Conservation (phyloP, 352 stramenopile species). For the Phytopythium chamaehyphon region DNA sequence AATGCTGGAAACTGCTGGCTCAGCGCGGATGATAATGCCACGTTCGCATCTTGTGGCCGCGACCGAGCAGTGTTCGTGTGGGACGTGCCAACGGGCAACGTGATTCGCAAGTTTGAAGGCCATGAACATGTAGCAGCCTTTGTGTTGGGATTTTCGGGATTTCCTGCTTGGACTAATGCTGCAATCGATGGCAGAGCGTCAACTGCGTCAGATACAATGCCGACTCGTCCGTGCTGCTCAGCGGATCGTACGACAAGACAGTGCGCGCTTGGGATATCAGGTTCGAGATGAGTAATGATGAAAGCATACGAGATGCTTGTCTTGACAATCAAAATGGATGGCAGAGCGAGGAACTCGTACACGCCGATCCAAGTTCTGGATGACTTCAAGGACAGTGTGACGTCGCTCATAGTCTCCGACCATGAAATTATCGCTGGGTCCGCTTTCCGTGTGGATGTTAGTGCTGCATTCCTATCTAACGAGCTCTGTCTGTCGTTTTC, state of each 20-base stretch:
- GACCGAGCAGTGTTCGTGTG: constrained; percentile 87
- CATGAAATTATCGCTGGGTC: constrained; percentile 82
- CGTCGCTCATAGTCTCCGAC: constrained; percentile 65
- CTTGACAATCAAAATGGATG: not conserved
- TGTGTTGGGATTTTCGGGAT: not conserved
- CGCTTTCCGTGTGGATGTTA: not conserved
- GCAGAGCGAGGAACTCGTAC: constrained; percentile 66
- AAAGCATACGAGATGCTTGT: not conserved
- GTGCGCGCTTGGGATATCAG: constrained; percentile 74
- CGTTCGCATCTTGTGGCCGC: constrained; percentile 84
- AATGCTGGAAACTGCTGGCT: constrained; percentile 3
- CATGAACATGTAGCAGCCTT: constrained; percentile 55
- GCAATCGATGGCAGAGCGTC: constrained; percentile 39
- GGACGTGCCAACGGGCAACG: constrained; percentile 81
- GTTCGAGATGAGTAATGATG: constrained; percentile 9
- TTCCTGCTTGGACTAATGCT: not conserved
- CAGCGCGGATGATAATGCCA: constrained; percentile 79
- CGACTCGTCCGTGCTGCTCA: constrained; percentile 79
- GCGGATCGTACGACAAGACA: constrained; percentile 87
- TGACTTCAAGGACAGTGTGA: constrained; percentile 88
- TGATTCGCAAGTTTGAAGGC: constrained; percentile 88
- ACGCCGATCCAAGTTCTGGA: constrained; percentile 82
- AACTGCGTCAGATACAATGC: constrained; percentile 84
- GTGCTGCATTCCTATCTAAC: too few species aligned
- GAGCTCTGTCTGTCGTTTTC: too few species aligned